Evolutionary conservation across 306 rosid genomes (phyloP).

Genomic region (Vigna reflexopilosa): DNA sequence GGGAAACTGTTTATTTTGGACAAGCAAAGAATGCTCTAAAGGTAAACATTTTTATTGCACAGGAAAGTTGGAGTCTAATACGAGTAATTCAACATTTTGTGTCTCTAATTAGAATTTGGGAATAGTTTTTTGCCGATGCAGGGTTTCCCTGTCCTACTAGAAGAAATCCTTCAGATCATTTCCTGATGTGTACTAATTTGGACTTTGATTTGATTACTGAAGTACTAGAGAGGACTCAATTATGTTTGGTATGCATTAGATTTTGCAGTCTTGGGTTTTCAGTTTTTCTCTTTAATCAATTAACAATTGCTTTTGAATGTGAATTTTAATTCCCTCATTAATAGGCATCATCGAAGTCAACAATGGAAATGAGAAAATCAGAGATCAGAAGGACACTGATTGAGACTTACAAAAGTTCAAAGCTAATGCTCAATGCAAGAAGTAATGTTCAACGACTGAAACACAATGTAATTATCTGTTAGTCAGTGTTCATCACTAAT

Average conservation of each 20-base stretch:
- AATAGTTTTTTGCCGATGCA: conserved; percentile 77
- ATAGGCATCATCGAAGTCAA: conserved; percentile 60
- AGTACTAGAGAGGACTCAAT: conserved; percentile 55
- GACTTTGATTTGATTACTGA: conserved; percentile 63
- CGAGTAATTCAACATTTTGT: background rate
- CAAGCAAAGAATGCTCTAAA: conserved; percentile 58
- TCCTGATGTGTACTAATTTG: conserved; percentile 70
- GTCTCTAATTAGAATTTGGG: conserved; percentile 11
- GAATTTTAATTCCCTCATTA: conserved; percentile 19
- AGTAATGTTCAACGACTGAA: conserved; percentile 59
- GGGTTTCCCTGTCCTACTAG: conserved; percentile 78
- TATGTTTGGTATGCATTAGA: conserved; percentile 38
- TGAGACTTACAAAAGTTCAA: conserved; percentile 64
- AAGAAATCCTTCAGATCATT: conserved; percentile 83
- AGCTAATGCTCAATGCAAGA: conserved; percentile 53
- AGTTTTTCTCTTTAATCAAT: background rate
- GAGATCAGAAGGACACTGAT: conserved; percentile 69
- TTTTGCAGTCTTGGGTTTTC: background rate
- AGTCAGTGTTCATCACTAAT: too few species aligned
- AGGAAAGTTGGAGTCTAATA: too few species aligned
- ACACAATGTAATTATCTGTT: conserved; percentile 25
- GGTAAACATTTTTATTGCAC: conserved; percentile 43
- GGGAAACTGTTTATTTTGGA: conserved; percentile 78
- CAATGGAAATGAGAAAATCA: conserved; percentile 51
- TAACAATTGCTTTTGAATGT: conserved; percentile 15